These are phyloP conservation scores for Rubus idaeus DNA, from an alignment of 306 rosid species.

Conservation along the genomic window DNA sequence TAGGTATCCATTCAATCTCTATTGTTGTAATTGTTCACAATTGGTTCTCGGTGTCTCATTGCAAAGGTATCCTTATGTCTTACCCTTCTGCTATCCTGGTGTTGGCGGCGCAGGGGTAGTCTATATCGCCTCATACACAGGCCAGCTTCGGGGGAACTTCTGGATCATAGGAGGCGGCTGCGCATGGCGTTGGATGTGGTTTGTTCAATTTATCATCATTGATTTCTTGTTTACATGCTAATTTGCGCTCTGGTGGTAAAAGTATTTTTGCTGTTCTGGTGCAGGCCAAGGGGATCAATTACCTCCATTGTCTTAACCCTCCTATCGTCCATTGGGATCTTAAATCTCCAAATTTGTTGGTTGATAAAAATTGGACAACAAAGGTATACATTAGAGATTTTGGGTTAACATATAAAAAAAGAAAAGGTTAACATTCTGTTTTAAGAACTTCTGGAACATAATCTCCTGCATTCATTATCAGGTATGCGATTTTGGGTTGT, in stretches of 20 bases:
- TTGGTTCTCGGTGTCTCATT: neutral
- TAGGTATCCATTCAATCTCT: slow-evolving; percentile 44
- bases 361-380: slow-evolving; percentile 93
- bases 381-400: slow-evolving; percentile 48
- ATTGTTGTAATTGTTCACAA: too few relatives aligned
- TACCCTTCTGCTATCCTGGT: slow-evolving; percentile 8
- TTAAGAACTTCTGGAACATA: neutral
- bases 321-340: slow-evolving; percentile 98
- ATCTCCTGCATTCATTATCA: slow-evolving; percentile 31
- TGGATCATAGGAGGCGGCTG: slow-evolving; percentile 78
- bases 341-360: slow-evolving; percentile 91
- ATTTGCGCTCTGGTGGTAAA: neutral
- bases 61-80: neutral
- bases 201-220: slow-evolving; percentile 20
- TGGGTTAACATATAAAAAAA: neutral
- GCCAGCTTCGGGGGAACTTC: slow-evolving; percentile 79
- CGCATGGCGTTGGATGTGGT: slow-evolving; percentile 98
- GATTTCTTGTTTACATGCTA: slow-evolving; percentile 10
- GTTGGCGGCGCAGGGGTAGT: slow-evolving; percentile 68
- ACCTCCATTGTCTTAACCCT: slow-evolving; percentile 89
- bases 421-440: slow-evolving; percentile 15
- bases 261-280: slow-evolving; percentile 16
- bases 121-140: slow-evolving; percentile 80
- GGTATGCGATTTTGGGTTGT: slow-evolving; percentile 96
- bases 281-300: slow-evolving; percentile 98